These are phyloP conservation scores for Saccharum officinarum DNA, from an alignment of 176 grass and related monocot species.

Conservation along the genomic window DNA sequence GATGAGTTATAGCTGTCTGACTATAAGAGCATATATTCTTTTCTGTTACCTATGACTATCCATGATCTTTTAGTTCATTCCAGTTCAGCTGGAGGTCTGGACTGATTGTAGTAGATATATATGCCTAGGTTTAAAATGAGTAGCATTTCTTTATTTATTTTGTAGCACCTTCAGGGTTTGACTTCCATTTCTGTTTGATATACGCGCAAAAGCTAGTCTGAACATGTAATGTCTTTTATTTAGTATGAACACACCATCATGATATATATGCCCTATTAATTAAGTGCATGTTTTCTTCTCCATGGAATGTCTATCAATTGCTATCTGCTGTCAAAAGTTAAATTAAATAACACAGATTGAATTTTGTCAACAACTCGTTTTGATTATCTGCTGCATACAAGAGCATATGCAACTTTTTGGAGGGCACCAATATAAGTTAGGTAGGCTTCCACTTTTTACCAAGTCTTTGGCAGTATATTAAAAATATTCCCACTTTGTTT, in stretches of 20 bases:
- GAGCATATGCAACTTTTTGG: background rate
- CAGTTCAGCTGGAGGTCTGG: background rate
- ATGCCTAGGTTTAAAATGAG: background rate
- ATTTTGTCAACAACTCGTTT: background rate
- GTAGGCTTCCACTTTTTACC: background rate
- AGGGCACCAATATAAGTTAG: background rate
- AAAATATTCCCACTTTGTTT: constrained; percentile 27
- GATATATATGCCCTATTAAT: background rate
- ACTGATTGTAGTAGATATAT: background rate
- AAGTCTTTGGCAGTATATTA: constrained; percentile 42
- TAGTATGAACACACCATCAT: background rate
- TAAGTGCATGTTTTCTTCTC: background rate
- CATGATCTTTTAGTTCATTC: background rate
- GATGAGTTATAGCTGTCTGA: too few relatives aligned
- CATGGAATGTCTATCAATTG: background rate
- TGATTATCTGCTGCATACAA: background rate
- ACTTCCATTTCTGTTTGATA: background rate
- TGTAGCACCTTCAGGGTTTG: background rate
- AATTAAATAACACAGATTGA: background rate
- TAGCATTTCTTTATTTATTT: background rate
- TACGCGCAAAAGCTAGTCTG: background rate
- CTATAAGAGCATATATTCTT: background rate
- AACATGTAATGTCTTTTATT: background rate
- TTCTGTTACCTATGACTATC: background rate
- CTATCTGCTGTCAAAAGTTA: background rate